phyloP scores from a whole-genome alignment of 1,139 yeast species.

The Scheffersomyces insectosa region DNA sequence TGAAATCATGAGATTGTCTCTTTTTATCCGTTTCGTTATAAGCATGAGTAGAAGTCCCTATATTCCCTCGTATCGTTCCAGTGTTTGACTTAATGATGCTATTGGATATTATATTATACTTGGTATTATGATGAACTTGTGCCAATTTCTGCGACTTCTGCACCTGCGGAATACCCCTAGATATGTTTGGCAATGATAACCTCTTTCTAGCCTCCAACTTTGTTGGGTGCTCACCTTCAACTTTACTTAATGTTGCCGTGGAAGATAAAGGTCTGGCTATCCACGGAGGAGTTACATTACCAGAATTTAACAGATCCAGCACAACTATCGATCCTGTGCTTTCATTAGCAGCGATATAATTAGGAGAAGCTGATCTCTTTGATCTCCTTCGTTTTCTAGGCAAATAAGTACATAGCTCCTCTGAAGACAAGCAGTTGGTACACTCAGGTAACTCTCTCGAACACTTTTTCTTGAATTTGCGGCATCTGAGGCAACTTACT shows the following conservation, averaged over 20 bases:
- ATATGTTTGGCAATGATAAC: slow-evolving; percentile 6
- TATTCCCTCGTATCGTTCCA: no score
- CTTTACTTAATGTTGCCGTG: no score
- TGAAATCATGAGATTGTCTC: slow-evolving; percentile 12
- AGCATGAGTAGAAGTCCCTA: no score
- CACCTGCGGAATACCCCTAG: not conserved
- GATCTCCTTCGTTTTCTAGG: slow-evolving; percentile 15
- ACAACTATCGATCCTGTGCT: no score
- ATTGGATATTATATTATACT: not conserved
- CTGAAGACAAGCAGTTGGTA: slow-evolving; percentile 23
- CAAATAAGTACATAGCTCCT: slow-evolving; percentile 22
- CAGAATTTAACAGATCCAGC: no score
- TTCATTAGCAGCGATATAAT: no score
- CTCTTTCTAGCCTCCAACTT: not conserved
- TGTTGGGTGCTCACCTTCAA: no score
- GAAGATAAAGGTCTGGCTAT: no score
- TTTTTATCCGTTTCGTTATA: no score
- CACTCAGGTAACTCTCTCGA: slow-evolving; percentile 25
- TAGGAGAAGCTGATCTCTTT: no score
- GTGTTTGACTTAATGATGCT: no score
- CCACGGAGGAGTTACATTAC: no score
- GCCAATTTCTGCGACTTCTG: not conserved
- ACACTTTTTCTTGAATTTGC: slow-evolving; percentile 26
- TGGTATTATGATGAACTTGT: not conserved
- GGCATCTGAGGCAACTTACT: slow-evolving; percentile 25